A percentile compares a stretch with the other conserved stretches of the same genome.
Evolutionary conservation across 768 basidiomycete species (phyloP).

Genomic region (Hortiboletus campestris): DNA sequence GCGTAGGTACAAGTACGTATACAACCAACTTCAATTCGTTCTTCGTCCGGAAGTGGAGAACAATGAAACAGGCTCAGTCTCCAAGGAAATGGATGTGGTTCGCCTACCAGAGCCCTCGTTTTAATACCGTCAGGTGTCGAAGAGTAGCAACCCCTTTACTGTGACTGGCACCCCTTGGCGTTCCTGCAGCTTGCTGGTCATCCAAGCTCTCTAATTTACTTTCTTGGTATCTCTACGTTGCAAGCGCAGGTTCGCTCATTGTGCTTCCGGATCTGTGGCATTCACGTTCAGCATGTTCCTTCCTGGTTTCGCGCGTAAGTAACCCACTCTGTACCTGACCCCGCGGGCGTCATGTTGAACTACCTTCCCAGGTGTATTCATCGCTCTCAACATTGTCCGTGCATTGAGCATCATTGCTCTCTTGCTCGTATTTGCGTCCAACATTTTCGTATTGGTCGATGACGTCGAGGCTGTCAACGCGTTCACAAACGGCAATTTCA

Average conservation of each 20-base stretch:
- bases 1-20: slow-evolving; percentile 13
- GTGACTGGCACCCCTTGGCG: slow-evolving; percentile 1
- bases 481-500: slow-evolving; percentile 45
- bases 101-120: background rate
- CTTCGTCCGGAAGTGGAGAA: slow-evolving; percentile 11
- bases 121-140: slow-evolving; percentile 1
- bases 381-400: slow-evolving; percentile 77
- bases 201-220: slow-evolving; percentile 13
- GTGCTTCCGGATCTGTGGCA: background rate
- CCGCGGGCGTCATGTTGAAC: background rate
- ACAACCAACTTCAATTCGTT: background rate
- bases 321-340: background rate
- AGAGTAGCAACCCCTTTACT: background rate
- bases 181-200: slow-evolving; percentile 26
- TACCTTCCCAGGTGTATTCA: slow-evolving; percentile 47
- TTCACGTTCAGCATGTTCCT: slow-evolving; percentile 18
- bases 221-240: slow-evolving; percentile 1
- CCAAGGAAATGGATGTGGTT: slow-evolving; percentile 20
- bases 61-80: slow-evolving; percentile 24
- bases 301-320: slow-evolving; percentile 31
- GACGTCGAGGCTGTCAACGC: slow-evolving; percentile 75
- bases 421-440: slow-evolving; percentile 77
- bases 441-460: slow-evolving; percentile 67
- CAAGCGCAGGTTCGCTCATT: slow-evolving; percentile 24
- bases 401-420: slow-evolving; percentile 74